These are phyloP conservation scores for Pythium dissotocum DNA, from an alignment of 352 stramenopile species.

Conservation along the genomic window DNA sequence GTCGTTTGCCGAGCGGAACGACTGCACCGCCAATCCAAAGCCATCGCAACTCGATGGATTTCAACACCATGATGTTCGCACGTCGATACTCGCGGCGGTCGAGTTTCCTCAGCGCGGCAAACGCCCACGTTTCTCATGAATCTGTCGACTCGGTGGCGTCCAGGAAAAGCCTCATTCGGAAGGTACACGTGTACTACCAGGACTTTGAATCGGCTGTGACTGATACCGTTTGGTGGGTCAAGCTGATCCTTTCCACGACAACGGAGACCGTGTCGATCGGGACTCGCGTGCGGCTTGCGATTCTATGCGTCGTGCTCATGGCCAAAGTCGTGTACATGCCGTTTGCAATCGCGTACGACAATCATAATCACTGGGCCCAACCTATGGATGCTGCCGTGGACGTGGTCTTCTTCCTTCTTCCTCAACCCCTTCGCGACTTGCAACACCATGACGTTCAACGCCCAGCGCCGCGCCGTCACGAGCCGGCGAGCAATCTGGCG, in stretches of 20 bases:
- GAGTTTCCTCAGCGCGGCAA: too few relatives aligned
- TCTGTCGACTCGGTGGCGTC: too few relatives aligned
- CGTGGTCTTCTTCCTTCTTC: conserved; percentile 37
- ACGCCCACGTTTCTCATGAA: too few relatives aligned
- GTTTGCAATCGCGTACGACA: conserved; percentile 37
- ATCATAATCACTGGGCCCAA: conserved; percentile 2
- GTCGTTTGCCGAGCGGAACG: conserved; percentile 12
- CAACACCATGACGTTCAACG: conserved; percentile 45
- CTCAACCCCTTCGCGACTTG: conserved; percentile 40
- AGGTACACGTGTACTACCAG: too few relatives aligned
- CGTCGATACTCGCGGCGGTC: too few relatives aligned
- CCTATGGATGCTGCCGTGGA: conserved; percentile 19
- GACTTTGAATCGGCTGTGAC: neutral
- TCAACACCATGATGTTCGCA: too few relatives aligned
- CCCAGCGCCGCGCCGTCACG: conserved; percentile 30
- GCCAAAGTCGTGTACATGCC: conserved; percentile 36
- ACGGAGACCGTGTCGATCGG: conserved; percentile 5
- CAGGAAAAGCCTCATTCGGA: too few relatives aligned
- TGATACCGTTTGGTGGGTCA: neutral
- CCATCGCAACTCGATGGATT: too few relatives aligned
- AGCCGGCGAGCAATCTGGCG: conserved; percentile 37
- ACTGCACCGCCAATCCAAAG: too few relatives aligned
- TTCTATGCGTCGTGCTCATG: conserved; percentile 26
- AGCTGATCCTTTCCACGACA: neutral
- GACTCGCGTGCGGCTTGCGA: conserved; percentile 25